These are phyloP conservation scores for Barnettozyma pratensis DNA, from an alignment of 805 yeast species.

Conservation along the genomic window DNA sequence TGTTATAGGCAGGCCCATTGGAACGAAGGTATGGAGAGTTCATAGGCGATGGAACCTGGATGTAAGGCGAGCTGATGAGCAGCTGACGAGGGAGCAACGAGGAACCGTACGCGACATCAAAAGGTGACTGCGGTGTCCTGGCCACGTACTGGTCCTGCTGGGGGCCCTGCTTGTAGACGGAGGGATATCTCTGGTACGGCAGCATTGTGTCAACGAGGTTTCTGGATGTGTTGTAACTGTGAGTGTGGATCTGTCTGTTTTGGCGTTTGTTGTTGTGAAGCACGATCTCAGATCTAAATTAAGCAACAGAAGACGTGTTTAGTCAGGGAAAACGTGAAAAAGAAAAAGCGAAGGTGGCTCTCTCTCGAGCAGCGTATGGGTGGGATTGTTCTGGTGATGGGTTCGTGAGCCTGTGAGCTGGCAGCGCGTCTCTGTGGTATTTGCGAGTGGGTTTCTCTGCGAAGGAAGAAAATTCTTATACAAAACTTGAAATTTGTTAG, in stretches of 20 bases:
- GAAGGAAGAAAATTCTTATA: not conserved
- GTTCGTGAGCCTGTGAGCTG: no score
- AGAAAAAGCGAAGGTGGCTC: not conserved
- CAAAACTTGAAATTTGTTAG: not conserved
- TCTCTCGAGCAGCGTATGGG: not conserved
- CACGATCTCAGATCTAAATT: not conserved
- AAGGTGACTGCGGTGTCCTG: constrained; percentile 45
- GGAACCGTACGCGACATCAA: constrained; percentile 54
- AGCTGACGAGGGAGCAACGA: constrained; percentile 61
- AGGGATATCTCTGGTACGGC: constrained; percentile 22
- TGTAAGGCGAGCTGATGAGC: constrained; percentile 55
- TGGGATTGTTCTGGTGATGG: not conserved
- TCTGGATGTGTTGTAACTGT: no score
- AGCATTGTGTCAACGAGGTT: constrained; percentile 5
- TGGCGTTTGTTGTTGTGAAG: not conserved
- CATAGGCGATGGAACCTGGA: constrained; percentile 36
- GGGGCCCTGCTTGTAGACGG: constrained; percentile 12
- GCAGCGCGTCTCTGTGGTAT: not conserved
- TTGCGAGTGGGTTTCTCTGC: no score
- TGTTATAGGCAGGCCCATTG: constrained; percentile 11
- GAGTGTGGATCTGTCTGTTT: not conserved
- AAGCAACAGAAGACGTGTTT: not conserved
- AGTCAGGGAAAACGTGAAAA: not conserved
- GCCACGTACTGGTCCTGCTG: constrained; percentile 9
- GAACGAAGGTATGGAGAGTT: constrained; percentile 16